These are phyloP conservation scores for Aspergillus pseudotamarii DNA, from an alignment of 2,329 filamentous ascomycete species.

Conservation along the genomic window DNA sequence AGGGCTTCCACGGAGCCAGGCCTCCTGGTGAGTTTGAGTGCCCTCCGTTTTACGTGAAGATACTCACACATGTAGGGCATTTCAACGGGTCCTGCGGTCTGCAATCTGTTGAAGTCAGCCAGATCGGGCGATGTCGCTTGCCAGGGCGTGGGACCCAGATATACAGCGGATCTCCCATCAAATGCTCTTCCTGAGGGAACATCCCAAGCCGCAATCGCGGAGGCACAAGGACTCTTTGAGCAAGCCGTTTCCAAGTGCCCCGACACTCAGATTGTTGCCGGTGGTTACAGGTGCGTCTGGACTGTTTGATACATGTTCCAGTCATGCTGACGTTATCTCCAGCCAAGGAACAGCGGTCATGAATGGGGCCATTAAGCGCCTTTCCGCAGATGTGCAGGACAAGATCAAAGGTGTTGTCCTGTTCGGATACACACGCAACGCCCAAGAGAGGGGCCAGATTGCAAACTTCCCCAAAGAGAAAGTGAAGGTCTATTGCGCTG, in stretches of 20 bases:
- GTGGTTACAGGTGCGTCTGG: conserved; percentile 13
- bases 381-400: conserved; percentile 29
- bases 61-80: conserved; percentile 4
- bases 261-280: conserved; percentile 16
- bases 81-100: conserved; percentile 11
- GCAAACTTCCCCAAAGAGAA: conserved; percentile 45
- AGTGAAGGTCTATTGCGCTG: conserved; percentile 52
- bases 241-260: conserved; percentile 17
- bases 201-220: conserved; percentile 10
- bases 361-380: conserved; percentile 40
- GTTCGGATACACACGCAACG: conserved; percentile 49
- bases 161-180: conserved; percentile 12
- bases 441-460: conserved; percentile 44
- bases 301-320: no score
- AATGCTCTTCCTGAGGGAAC: conserved; percentile 18
- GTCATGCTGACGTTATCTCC: neutral
- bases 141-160: conserved; percentile 19
- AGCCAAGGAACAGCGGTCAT: conserved; percentile 50
- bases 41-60: neutral
- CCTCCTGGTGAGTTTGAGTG: neutral
- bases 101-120: conserved; percentile 3
- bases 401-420: conserved; percentile 45
- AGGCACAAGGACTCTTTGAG: conserved; percentile 14
- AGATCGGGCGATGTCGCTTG: conserved; percentile 12
- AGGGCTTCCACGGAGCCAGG: conserved; percentile 13